Evolutionary conservation across 164 flowering plant species (phyloP).

Genomic region (Hamamelis virginiana): DNA sequence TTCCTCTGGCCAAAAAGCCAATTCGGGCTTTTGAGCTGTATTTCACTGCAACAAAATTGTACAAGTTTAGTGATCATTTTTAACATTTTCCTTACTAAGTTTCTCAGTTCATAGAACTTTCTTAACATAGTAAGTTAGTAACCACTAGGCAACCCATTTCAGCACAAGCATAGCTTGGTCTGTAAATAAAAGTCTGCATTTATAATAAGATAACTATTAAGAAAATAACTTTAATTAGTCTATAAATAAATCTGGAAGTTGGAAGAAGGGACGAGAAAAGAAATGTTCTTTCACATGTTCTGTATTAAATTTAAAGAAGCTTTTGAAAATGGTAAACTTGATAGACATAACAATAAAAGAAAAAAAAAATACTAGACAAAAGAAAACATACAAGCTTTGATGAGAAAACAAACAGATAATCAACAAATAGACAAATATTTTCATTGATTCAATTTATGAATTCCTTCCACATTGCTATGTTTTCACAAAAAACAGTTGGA

Average conservation of each 20-base stretch:
- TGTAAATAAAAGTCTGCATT: too few relatives aligned
- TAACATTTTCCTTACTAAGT: not conserved
- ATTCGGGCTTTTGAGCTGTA: conserved; percentile 95
- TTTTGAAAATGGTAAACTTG: too few relatives aligned
- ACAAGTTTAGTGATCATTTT: not conserved
- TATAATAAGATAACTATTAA: not conserved
- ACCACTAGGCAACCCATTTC: not conserved
- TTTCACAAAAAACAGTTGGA: too few relatives aligned
- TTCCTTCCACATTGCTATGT: too few relatives aligned
- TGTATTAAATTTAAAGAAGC: too few relatives aligned
- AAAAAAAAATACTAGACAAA: too few relatives aligned
- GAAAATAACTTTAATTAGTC: not conserved
- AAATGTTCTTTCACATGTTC: too few relatives aligned
- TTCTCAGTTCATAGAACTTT: not conserved
- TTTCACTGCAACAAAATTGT: conserved; percentile 61
- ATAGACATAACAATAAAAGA: too few relatives aligned
- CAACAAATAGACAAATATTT: not conserved
- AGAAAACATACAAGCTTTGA: too few relatives aligned
- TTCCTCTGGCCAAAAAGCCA: conserved; percentile 98
- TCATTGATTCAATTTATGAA: not conserved
- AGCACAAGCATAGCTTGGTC: not conserved
- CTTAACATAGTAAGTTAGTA: not conserved
- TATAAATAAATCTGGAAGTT: too few relatives aligned
- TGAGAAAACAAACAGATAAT: not conserved
- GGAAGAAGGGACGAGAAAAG: too few relatives aligned